Conservation (phyloP, 2,329 filamentous ascomycete species). For the Venturiaceae sp. region DNA sequence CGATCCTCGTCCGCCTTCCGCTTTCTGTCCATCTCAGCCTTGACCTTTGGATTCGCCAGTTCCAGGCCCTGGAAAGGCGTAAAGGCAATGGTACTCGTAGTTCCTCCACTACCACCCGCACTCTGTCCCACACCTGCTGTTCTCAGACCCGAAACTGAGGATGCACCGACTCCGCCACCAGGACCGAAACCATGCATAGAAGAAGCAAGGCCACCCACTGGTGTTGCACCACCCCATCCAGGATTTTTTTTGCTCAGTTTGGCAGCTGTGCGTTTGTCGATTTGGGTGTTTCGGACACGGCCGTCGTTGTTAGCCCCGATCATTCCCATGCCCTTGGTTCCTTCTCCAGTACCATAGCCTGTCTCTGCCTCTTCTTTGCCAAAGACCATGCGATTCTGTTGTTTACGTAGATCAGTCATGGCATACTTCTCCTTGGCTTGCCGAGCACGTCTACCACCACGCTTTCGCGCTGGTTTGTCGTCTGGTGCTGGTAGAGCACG, state of each 20-base stretch:
- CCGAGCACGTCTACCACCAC: conserved; percentile 77
- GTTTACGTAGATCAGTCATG: conserved; percentile 93
- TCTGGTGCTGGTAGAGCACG: conserved; percentile 86
- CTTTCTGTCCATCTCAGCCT: conserved; percentile 81
- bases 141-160: conserved; percentile 63
- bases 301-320: conserved; percentile 83
- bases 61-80: conserved; percentile 92
- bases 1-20: conserved; percentile 88
- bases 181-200: conserved; percentile 72
- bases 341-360: conserved; percentile 79
- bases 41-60: conserved; percentile 85
- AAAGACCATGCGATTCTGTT: conserved; percentile 92
- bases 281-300: conserved; percentile 76
- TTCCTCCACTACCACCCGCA: conserved; percentile 48
- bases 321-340: conserved; percentile 86
- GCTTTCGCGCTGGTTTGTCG: conserved; percentile 88
- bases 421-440: conserved; percentile 96
- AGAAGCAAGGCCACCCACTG: conserved; percentile 56
- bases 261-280: conserved; percentile 86
- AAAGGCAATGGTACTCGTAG: conserved; percentile 80
- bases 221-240: conserved; percentile 66
- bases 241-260: conserved; percentile 93
- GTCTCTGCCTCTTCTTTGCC: conserved; percentile 92
- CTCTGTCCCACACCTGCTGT: conserved; percentile 72
- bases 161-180: conserved; percentile 38